Evolutionary conservation across 495 filamentous ascomycete genomes (phyloP), one percentile per base, ranked within the genome.

Genomic region (Penicillium daleae): DNA sequence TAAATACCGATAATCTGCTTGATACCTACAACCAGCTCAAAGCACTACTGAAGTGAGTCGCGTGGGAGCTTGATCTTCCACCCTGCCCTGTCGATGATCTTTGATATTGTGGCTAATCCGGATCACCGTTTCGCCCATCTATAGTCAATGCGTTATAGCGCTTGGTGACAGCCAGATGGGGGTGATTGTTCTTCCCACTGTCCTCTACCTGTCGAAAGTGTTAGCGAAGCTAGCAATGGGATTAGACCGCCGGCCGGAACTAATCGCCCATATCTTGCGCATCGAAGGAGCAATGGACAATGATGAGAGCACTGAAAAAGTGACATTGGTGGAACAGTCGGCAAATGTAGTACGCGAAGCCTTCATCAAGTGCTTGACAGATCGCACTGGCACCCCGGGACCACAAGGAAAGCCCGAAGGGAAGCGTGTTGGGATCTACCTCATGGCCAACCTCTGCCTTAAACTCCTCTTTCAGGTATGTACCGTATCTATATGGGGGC

Each of bases 281-380:
- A 70, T 81, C 75, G 70, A 79, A 71, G 84, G 77, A 27, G 79
- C 80, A n/a, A 54, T 67, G 1, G 73, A 78, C 37, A 81, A 80
- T 33, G 82, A 87, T 2, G 87, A 86, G 46, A 78, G 73, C 10
- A 80, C 80, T 17, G 84, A 86, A 61, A 82, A 81, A 42, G 89
- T 91, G 63, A 93, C 91, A 5, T 79, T 97, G 60, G 91, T 93
- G 10, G 93, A 96, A 71, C 79, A 87, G 26, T 90, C 92, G 2
- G 92, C 92, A 19, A 93, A 97, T 65, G 87, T 92, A 48, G 89
- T 98, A 57, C 89, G 93, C 50, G 89, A 92, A 63, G 91, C 93
- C 4, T 97, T 97, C 71, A 96, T 91, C 46, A 92, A 92, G 39
- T 97, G 94, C 66, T 80, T 97, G 40, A 92, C 87, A 4, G 93